Base-by-base conservation (phyloP, 768 basidiomycete species). In the Tricholoma terreum region DNA sequence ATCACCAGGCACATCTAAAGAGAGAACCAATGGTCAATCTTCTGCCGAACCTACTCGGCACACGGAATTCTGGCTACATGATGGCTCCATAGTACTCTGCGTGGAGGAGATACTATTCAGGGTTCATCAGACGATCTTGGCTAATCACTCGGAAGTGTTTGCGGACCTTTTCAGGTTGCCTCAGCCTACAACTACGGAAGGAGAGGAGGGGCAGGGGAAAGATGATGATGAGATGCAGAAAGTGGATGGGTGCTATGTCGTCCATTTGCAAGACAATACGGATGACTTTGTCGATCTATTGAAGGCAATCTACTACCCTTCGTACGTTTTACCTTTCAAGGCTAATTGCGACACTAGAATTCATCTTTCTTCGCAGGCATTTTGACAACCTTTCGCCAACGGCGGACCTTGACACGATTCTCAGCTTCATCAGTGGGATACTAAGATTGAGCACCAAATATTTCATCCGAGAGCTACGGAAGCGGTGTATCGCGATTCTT, bases 391-490 rank as follows among this genome's bases (percentile, higher is more conserved):
- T 75, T 14, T 58, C 75, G 0, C 55, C 65, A 0, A 61, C 67
- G 2, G 69, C 76, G 14, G 76, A 77, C 45, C 71, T 80, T 40
- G 75, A 77, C 24, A 71, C 78, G 10, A 72, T 84, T 36, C 75
- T 81, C 27, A 60, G 63, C 6, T 78, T 79, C 57, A 67, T 82
- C 15, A 69, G 77, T 1, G 84, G 83, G 9, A 82, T 86, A 54
- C 73, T 87, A 1, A 80, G 82, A n/a, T 71, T 87, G n/a, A 74
- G 81, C 60, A 84, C 83, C 27, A 87, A 87, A 64, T 87, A 87
- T 58, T 68, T 84, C 65, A 77, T 86, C 27, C 68, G 73, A 2
- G 73, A 77, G 52, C 75, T 86, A 12, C 81, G 85, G 12, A 68
- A 74, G 31, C 78, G 80, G 19, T 84, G 82, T 57, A 77, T 84